These are phyloP conservation scores for Stephanodiscus triporus DNA, from an alignment of 108 stramenopile genomes.

Conservation along the genomic window DNA sequence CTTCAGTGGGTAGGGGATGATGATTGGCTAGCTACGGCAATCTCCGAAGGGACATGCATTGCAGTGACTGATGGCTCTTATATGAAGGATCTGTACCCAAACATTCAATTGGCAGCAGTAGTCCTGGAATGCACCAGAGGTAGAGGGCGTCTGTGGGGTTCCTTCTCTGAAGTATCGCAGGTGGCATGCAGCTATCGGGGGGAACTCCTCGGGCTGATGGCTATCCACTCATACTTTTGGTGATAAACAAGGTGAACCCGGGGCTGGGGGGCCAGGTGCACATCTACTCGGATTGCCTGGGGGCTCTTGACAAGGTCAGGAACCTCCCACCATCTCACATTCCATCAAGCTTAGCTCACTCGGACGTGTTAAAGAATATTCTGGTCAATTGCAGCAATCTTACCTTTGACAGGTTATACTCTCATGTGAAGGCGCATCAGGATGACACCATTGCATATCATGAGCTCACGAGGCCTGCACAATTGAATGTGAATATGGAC, in stretches of 20 bases:
- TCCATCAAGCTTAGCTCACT: conserved; percentile 12
- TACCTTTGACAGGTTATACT: conserved; percentile 3
- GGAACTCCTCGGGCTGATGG: too few species aligned
- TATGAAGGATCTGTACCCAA: too few species aligned
- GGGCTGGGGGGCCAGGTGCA: not conserved
- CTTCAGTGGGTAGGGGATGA: too few species aligned
- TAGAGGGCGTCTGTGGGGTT: not conserved
- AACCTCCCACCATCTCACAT: not conserved
- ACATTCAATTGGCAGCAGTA: too few species aligned
- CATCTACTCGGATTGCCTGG: too few species aligned
- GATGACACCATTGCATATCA: conserved; percentile 7
- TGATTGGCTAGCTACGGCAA: too few species aligned
- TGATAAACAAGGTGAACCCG: conserved; percentile 2
- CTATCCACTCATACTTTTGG: conserved; percentile 2
- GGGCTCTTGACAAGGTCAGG: not conserved
- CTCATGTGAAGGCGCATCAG: conserved; percentile 23
- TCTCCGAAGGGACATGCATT: too few species aligned
- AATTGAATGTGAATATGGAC: conserved; percentile 13
- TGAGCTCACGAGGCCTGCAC: not conserved
- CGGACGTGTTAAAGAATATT: conserved; percentile 11
- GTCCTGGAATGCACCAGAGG: too few species aligned
- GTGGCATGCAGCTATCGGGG: too few species aligned
- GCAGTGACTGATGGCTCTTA: too few species aligned
- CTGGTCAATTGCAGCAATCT: conserved; percentile 13
- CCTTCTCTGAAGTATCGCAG: conserved; percentile 15